A percentile compares a stretch with the other conserved stretches of the same genome.
Evolutionary conservation across 1,139 yeast genomes (phyloP).

Genomic region (Suhomyces atakaporum): DNA sequence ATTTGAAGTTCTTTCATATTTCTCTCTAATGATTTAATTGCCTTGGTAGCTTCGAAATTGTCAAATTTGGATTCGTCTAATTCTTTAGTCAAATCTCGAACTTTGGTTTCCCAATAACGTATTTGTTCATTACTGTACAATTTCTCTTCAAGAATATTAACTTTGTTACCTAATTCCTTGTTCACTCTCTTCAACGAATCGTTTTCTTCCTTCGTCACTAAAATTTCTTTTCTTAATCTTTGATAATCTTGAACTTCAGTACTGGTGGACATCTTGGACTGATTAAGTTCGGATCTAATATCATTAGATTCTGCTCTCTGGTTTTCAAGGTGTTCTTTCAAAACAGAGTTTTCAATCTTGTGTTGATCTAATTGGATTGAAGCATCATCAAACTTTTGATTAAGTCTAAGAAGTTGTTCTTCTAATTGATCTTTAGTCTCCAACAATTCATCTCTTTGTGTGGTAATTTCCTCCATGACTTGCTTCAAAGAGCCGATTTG

Average conservation of each 20-base stretch:
- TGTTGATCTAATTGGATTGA: constrained; percentile 35
- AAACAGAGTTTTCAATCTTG: constrained; percentile 31
- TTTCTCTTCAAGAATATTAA: constrained; percentile 40
- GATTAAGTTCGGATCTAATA: constrained; percentile 37
- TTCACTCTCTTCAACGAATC: constrained; percentile 43
- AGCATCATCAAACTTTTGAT: constrained; percentile 47
- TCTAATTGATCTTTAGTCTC: constrained; percentile 51
- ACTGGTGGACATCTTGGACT: constrained; percentile 34
- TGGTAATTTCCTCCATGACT: constrained; percentile 50
- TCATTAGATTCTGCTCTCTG: constrained; percentile 36
- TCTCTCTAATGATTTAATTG: constrained; percentile 34
- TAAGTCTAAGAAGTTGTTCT: constrained; percentile 44
- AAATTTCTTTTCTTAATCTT: constrained; percentile 38
- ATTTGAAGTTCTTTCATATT: constrained; percentile 39
- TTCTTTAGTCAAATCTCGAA: constrained; percentile 30
- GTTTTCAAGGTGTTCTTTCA: constrained; percentile 40
- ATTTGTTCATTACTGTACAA: constrained; percentile 49
- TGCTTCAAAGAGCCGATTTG: constrained; percentile 56
- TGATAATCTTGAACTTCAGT: constrained; percentile 41
- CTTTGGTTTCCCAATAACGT: constrained; percentile 47
- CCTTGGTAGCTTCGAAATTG: constrained; percentile 35
- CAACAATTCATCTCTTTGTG: constrained; percentile 52
- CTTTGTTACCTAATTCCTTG: constrained; percentile 36
- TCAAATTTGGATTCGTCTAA: constrained; percentile 35
- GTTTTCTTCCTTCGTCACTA: constrained; percentile 45